Conservation (phyloP, 192 early-diverging fungal genomes). For the Backusella parvicylindrica region DNA sequence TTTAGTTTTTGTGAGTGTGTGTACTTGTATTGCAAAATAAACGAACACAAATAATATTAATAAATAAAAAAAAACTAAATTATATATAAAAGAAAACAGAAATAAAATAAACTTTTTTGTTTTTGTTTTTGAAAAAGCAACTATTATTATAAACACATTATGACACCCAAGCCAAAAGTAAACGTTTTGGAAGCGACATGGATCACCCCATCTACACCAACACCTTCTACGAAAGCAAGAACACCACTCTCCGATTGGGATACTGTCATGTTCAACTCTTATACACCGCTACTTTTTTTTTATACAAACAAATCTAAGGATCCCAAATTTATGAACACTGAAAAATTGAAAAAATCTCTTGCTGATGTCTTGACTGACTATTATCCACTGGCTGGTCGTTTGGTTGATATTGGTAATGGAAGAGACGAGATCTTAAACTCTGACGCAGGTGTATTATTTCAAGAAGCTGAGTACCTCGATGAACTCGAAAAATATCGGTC, state of each 20-base stretch:
- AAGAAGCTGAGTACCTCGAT: slow-evolving; percentile 22
- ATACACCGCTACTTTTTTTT: slow-evolving; percentile 24
- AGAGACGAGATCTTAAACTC: slow-evolving; percentile 23
- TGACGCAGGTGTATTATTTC: slow-evolving; percentile 25
- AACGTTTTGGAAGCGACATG: background rate
- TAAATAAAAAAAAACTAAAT: background rate
- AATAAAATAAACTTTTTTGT: background rate
- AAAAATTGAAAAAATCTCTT: background rate
- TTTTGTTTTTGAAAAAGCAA: background rate
- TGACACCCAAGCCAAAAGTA: slow-evolving; percentile 21
- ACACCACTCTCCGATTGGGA: slow-evolving; percentile 26
- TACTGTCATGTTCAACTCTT: slow-evolving; percentile 31
- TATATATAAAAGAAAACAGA: background rate
- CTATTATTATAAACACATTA: background rate
- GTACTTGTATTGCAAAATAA: background rate
- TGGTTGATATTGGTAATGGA: slow-evolving; percentile 24
- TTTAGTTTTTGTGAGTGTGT: background rate
- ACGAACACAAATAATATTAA: background rate
- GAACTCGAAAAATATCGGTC: slow-evolving; percentile 3
- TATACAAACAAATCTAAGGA: slow-evolving; percentile 9
- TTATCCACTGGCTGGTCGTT: slow-evolving; percentile 21
- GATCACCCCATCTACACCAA: slow-evolving; percentile 7
- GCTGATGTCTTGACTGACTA: slow-evolving; percentile 10
- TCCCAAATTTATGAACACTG: slow-evolving; percentile 18
- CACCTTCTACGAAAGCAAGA: slow-evolving; percentile 1